Conservation (phyloP, 345 rosid species). For the Eucalyptus tenuipes region DNA sequence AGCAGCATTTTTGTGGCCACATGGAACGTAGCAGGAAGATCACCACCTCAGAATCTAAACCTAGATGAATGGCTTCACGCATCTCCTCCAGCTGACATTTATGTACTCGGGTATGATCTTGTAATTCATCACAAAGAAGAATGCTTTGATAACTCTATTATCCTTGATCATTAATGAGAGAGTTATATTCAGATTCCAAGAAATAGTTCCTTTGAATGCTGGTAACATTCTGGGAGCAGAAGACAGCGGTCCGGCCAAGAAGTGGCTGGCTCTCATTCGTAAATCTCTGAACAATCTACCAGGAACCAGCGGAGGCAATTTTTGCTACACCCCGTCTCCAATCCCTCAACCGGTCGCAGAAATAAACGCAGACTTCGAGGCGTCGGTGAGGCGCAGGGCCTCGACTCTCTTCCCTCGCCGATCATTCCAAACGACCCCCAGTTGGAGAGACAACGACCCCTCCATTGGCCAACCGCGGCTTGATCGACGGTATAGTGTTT, state of each 20-base stretch:
- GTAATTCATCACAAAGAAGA: neutral
- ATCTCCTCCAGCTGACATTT: slow-evolving; percentile 94
- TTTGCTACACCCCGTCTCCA: slow-evolving; percentile 78
- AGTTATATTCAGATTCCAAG: slow-evolving; percentile 62
- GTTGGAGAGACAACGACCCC: slow-evolving; percentile 85
- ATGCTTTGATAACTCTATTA: neutral
- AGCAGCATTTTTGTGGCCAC: slow-evolving; percentile 84
- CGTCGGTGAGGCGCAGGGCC: slow-evolving; percentile 82
- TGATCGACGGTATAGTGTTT: slow-evolving; percentile 82
- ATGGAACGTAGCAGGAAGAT: slow-evolving; percentile 98
- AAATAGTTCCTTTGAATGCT: slow-evolving; percentile 96
- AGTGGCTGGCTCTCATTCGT: slow-evolving; percentile 78
- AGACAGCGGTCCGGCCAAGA: slow-evolving; percentile 97
- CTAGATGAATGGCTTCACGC: slow-evolving; percentile 95
- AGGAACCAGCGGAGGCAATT: slow-evolving; percentile 66
- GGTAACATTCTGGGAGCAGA: slow-evolving; percentile 95
- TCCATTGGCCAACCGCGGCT: slow-evolving; percentile 52
- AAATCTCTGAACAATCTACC: slow-evolving; percentile 83
- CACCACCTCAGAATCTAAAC: slow-evolving; percentile 76
- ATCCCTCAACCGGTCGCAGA: slow-evolving; percentile 86
- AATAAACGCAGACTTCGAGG: slow-evolving; percentile 89
- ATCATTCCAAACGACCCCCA: slow-evolving; percentile 80
- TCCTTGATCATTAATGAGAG: neutral
- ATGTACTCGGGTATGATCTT: slow-evolving; percentile 74
- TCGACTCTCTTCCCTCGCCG: slow-evolving; percentile 75